These are phyloP conservation scores for Pseudozyma tsukubaensis DNA, from an alignment of 1,284 basidiomycete genomes.

Conservation along the genomic window DNA sequence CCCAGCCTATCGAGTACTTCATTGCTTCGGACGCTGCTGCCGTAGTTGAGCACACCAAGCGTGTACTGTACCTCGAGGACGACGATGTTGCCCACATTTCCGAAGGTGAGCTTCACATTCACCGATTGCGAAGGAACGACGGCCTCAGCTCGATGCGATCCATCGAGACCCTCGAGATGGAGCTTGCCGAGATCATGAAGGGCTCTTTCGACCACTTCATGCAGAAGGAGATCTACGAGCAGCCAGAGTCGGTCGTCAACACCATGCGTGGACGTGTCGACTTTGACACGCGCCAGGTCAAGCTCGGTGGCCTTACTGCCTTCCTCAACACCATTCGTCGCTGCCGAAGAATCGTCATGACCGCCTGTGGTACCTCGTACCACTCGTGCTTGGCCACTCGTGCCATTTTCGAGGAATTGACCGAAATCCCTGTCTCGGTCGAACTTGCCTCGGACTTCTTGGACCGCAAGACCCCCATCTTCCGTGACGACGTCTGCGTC, in stretches of 20 bases:
- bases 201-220: slow-evolving; percentile 99
- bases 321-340: slow-evolving; percentile 96
- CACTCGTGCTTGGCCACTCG: slow-evolving; percentile 98
- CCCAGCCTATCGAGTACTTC: slow-evolving; percentile 99
- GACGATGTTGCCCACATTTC: slow-evolving; percentile 98
- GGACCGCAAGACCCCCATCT: slow-evolving; percentile 98
- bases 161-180: slow-evolving; percentile 98
- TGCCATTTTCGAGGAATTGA: slow-evolving; percentile 97
- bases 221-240: slow-evolving; percentile 99
- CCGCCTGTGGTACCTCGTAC: slow-evolving; percentile 97
- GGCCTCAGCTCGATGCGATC: slow-evolving; percentile 84
- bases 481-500: slow-evolving; percentile 97
- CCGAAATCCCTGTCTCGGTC: slow-evolving; percentile 96
- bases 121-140: slow-evolving; percentile 90
- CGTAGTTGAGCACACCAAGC: slow-evolving; percentile 98
- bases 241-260: slow-evolving; percentile 99
- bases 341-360: slow-evolving; percentile 93
- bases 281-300: slow-evolving; percentile 92
- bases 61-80: slow-evolving; percentile 97
- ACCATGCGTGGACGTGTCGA: slow-evolving; percentile 99
- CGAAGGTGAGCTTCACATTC: slow-evolving; percentile 96
- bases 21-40: slow-evolving; percentile 97
- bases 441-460: slow-evolving; percentile 98
- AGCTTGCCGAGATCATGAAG: slow-evolving; percentile 99
- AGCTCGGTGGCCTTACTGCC: slow-evolving; percentile 91